A percentile compares a stretch with the other conserved stretches of the same genome.
These are phyloP conservation scores for Ophiocytium majus DNA, from an alignment of 352 stramenopile species.

Conservation along the genomic window DNA sequence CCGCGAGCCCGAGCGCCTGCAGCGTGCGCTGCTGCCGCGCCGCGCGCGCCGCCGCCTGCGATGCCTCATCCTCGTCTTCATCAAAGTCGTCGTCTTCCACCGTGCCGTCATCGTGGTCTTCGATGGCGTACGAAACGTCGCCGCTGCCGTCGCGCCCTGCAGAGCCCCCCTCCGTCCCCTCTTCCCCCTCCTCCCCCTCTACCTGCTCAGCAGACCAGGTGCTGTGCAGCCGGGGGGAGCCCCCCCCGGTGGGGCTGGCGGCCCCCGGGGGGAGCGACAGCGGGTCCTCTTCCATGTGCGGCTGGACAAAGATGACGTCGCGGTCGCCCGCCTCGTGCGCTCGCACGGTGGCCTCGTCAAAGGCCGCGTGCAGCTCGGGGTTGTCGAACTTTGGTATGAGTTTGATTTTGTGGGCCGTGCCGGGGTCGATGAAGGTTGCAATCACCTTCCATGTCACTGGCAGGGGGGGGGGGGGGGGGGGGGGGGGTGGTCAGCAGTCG, in stretches of 20 bases:
- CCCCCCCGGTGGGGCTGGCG: neutral
- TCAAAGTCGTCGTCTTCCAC: neutral
- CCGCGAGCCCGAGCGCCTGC: neutral
- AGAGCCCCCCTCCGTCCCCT: neutral
- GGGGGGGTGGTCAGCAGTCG: too few species aligned
- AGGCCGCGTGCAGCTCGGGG: conserved; percentile 16
- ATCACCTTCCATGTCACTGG: conserved; percentile 39
- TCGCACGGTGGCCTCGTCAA: conserved; percentile 29
- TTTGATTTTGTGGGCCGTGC: conserved; percentile 48
- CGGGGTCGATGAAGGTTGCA: conserved; percentile 46
- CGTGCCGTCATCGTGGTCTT: neutral
- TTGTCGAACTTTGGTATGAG: conserved; percentile 41
- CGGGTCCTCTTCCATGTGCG: neutral
- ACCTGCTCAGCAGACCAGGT: neutral
- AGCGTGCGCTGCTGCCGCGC: neutral
- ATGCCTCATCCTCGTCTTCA: neutral
- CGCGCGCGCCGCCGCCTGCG: neutral
- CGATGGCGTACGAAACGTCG: neutral
- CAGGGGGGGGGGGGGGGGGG: too few species aligned
- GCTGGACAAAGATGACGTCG: conserved; percentile 6
- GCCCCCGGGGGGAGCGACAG: neutral
- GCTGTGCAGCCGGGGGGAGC: neutral
- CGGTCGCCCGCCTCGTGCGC: neutral
- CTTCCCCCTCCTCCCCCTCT: neutral
- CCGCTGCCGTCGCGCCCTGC: neutral